phyloP scores from a whole-genome alignment of 495 filamentous ascomycete species.

The Tetracladium marchalianum region DNA sequence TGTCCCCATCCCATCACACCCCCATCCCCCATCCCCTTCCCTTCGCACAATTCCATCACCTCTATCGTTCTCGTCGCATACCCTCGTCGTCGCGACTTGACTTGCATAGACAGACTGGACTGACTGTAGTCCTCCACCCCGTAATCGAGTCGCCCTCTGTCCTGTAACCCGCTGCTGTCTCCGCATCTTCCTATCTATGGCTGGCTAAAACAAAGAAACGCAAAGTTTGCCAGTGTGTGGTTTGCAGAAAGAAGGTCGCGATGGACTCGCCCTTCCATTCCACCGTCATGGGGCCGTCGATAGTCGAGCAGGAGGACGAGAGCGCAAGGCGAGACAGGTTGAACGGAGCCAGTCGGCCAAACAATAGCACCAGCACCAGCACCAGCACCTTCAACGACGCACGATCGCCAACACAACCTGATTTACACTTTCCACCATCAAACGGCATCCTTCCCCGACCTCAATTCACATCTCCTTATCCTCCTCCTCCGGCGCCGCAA shows the following conservation, averaged over 20 bases:
- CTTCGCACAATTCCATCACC: background rate
- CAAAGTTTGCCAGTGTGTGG: background rate
- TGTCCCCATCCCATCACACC: background rate
- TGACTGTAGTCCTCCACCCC: too few relatives aligned
- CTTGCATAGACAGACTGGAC: too few relatives aligned
- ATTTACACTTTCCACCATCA: conserved; percentile 15
- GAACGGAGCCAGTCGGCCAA: conserved; percentile 1
- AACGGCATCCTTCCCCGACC: conserved; percentile 17
- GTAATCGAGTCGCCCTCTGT: too few relatives aligned
- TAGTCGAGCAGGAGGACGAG: conserved; percentile 12
- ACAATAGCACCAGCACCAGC: conserved; percentile 4
- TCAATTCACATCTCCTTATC: conserved; percentile 17
- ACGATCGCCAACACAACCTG: conserved; percentile 16
- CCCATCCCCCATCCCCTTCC: background rate
- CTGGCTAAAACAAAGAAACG: too few relatives aligned
- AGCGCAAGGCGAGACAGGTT: conserved; percentile 12
- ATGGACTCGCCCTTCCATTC: conserved; percentile 18
- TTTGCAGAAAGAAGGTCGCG: conserved; percentile 13
- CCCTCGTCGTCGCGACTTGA: too few relatives aligned
- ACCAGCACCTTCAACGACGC: conserved; percentile 13
- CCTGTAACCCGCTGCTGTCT: too few relatives aligned
- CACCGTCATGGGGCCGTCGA: conserved; percentile 17
- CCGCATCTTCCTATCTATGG: too few relatives aligned
- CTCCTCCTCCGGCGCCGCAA: conserved; percentile 15
- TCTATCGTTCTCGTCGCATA: background rate